Evolutionary conservation across 2,329 filamentous ascomycete species (phyloP).

Genomic region (Arthrocladium fulminans): DNA sequence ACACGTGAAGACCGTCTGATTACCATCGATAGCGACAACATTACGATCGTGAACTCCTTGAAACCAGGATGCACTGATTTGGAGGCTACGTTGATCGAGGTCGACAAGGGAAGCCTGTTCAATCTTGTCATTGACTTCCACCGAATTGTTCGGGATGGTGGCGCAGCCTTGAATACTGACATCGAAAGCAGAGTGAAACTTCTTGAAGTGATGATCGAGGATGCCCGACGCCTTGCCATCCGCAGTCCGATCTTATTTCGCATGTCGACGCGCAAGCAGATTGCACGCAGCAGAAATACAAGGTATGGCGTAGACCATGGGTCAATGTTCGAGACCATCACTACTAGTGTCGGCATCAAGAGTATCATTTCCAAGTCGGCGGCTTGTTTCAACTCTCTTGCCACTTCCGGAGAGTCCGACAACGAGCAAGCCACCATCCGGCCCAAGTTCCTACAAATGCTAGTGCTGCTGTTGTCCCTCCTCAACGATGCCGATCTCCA

Average conservation of each 20-base stretch:
- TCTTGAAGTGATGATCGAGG: slow-evolving; percentile 25
- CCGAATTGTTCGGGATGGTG: slow-evolving; percentile 13
- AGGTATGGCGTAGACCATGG: slow-evolving; percentile 24
- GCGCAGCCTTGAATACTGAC: slow-evolving; percentile 15
- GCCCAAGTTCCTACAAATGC: slow-evolving; percentile 24
- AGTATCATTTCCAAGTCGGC: slow-evolving; percentile 22
- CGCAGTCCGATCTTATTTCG: slow-evolving; percentile 23
- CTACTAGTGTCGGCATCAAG: slow-evolving; percentile 24
- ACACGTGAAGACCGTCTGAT: slow-evolving; percentile 7
- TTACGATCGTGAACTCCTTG: slow-evolving; percentile 17
- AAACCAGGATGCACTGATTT: slow-evolving; percentile 21
- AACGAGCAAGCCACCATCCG: slow-evolving; percentile 19
- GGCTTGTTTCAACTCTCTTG: slow-evolving; percentile 22
- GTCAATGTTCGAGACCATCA: slow-evolving; percentile 22
- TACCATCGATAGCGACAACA: slow-evolving; percentile 14
- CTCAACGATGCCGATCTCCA: slow-evolving; percentile 25
- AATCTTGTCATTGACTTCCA: slow-evolving; percentile 22
- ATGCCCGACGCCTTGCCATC: slow-evolving; percentile 22
- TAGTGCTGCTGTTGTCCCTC: slow-evolving; percentile 22
- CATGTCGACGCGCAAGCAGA: slow-evolving; percentile 21
- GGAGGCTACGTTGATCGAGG: slow-evolving; percentile 22
- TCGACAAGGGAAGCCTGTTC: slow-evolving; percentile 14
- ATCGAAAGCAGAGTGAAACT: slow-evolving; percentile 12
- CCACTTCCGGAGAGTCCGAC: slow-evolving; percentile 5
- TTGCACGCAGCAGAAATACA: slow-evolving; percentile 23